Percentiles rank a stretch among this genome's conserved stretches.
phyloP scores from a whole-genome alignment of 1,284 basidiomycete genomes.

The Jaminaea rosea region DNA sequence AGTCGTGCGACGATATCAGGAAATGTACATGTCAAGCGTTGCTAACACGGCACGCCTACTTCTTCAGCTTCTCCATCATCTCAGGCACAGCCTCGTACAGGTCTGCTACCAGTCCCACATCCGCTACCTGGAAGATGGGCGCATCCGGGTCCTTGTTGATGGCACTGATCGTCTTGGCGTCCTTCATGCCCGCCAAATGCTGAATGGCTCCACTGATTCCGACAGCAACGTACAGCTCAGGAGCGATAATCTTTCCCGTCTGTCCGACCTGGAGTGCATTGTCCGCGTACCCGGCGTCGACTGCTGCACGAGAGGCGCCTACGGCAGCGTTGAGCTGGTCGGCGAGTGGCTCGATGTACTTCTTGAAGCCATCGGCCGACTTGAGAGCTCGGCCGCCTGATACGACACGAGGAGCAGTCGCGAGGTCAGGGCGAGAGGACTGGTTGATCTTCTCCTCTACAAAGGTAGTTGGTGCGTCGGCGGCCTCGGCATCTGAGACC shows the following conservation, averaged over 20 bases:
- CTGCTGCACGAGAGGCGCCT: constrained; percentile 91
- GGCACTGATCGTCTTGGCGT: constrained; percentile 95
- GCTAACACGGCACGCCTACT: too few species aligned
- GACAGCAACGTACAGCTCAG: constrained; percentile 87
- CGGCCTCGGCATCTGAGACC: constrained; percentile 54
- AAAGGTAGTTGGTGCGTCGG: constrained; percentile 59
- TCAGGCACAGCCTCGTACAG: constrained; percentile 47
- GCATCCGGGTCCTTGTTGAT: constrained; percentile 99
- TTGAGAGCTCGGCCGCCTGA: constrained; percentile 94
- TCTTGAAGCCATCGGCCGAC: constrained; percentile 82
- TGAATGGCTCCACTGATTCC: constrained; percentile 98
- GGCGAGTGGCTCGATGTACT: constrained; percentile 81
- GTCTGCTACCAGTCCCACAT: constrained; percentile 76
- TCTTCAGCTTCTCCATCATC: constrained; percentile 12
- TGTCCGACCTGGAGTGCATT: constrained; percentile 98
- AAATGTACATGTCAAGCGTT: too few species aligned
- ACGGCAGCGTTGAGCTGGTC: constrained; percentile 90
- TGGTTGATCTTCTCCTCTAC: constrained; percentile 75
- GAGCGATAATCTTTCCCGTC: constrained; percentile 74
- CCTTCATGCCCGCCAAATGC: constrained; percentile 99
- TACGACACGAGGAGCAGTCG: constrained; percentile 75
- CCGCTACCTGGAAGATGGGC: constrained; percentile 98
- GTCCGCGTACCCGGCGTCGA: constrained; percentile 96
- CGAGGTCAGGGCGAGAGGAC: constrained; percentile 87
- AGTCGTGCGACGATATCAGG: too few species aligned